These are phyloP conservation scores for Nyctanthes arbortristis DNA, from an alignment of 257 asterid genomes.

Conservation along the genomic window DNA sequence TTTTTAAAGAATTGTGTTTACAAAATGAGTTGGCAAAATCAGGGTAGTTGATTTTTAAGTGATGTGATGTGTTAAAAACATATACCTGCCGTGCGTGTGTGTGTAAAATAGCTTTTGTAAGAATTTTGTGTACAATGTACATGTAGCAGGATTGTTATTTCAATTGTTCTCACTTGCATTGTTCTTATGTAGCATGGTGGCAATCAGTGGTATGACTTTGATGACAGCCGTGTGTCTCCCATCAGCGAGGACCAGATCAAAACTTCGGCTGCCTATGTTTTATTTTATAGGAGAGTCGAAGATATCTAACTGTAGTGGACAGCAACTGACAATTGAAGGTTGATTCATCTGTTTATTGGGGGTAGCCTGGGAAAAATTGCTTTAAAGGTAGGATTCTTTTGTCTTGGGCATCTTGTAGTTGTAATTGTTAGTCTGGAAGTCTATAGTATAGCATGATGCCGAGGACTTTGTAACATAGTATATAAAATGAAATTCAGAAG, in stretches of 20 bases:
- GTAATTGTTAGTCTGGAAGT: conserved; percentile 26
- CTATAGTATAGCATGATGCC: conserved; percentile 40
- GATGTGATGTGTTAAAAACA: too few species aligned
- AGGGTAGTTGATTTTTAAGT: too few species aligned
- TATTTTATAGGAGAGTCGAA: conserved; percentile 77
- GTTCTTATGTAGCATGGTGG: conserved; percentile 69
- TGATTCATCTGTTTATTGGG: conserved; percentile 26
- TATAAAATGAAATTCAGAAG: conserved; percentile 32
- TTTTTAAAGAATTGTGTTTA: too few species aligned
- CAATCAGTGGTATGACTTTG: conserved; percentile 84
- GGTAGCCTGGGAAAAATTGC: conserved; percentile 21
- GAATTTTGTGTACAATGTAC: too few species aligned
- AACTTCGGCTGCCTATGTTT: conserved; percentile 85
- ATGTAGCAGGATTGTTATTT: too few species aligned
- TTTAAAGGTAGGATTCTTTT: conserved; percentile 43
- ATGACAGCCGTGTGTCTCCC: conserved; percentile 76
- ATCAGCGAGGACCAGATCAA: conserved; percentile 79
- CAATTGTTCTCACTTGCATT: conserved; percentile 15
- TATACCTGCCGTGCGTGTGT: too few species aligned
- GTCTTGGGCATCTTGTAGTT: conserved; percentile 33
- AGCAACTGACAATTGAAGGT: conserved; percentile 33
- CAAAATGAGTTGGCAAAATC: too few species aligned
- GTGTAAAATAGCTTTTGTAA: too few species aligned
- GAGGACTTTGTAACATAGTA: conserved; percentile 37
- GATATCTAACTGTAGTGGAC: conserved; percentile 40